These are phyloP conservation scores for Pleurotus pulmonarius DNA, from an alignment of 768 basidiomycete species.

Conservation along the genomic window DNA sequence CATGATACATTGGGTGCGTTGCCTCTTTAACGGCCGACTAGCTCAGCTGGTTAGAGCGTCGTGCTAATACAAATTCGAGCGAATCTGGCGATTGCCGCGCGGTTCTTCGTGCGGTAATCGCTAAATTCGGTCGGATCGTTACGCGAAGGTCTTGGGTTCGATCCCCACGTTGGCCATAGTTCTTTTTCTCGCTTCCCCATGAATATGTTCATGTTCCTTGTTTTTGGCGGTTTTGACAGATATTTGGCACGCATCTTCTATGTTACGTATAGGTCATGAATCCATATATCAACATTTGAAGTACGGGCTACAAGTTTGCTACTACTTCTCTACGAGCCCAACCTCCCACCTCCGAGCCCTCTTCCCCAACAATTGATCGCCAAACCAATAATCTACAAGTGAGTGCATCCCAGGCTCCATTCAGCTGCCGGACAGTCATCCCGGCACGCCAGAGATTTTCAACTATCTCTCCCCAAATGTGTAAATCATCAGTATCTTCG, in stretches of 20 bases:
- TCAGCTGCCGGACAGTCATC: slow-evolving; percentile 34
- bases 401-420: slow-evolving; percentile 45
- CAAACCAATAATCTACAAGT: slow-evolving; percentile 54
- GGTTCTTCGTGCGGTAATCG: background rate
- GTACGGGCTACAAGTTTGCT: slow-evolving; percentile 13
- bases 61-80: slow-evolving; percentile 53
- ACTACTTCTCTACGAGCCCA: slow-evolving; percentile 48
- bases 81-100: too few relatives aligned
- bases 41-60: slow-evolving; percentile 94
- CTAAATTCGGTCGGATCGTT: slow-evolving; percentile 11
- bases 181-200: background rate
- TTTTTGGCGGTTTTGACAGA: background rate
- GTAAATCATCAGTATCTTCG: slow-evolving; percentile 20
- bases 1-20: background rate
- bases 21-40: slow-evolving; percentile 56
- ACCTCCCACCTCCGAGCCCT: slow-evolving; percentile 37
- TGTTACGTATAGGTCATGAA: too few relatives aligned
- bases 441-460: slow-evolving; percentile 54
- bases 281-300: background rate
- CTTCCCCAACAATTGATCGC: slow-evolving; percentile 41
- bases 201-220: background rate
- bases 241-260: background rate
- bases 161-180: slow-evolving; percentile 69
- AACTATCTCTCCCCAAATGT: slow-evolving; percentile 47
- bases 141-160: slow-evolving; percentile 82